phyloP scores from a whole-genome alignment of 1,139 yeast genomes.

The Diutina sp. region DNA sequence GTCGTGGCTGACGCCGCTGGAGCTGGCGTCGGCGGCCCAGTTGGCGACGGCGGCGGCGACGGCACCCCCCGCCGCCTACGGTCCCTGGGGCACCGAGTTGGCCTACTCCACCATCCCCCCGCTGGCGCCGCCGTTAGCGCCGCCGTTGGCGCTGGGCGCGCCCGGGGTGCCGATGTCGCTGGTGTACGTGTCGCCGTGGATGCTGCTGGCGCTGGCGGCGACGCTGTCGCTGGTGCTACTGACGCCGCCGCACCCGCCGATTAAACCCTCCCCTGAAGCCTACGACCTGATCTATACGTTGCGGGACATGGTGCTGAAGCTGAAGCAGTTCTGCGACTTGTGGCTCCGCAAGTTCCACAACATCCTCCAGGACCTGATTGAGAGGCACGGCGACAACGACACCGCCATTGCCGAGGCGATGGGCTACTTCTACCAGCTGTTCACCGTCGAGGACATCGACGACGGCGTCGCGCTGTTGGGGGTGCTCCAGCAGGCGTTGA shows the following conservation, averaged over 20 bases:
- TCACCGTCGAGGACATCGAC: neutral
- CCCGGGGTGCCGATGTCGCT: neutral
- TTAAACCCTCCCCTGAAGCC: neutral
- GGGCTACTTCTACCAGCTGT: neutral
- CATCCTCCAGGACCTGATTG: neutral
- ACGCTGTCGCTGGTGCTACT: neutral
- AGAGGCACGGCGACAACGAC: neutral
- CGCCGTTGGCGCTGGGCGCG: neutral
- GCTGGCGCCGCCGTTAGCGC: neutral
- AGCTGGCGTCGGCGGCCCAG: neutral
- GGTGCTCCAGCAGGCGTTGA: neutral
- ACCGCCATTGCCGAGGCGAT: neutral
- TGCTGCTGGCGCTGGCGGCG: neutral
- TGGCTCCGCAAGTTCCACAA: neutral
- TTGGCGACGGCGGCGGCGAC: neutral
- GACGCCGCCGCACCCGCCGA: neutral
- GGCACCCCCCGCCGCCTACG: too few relatives aligned
- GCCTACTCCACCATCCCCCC: neutral
- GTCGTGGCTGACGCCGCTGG: neutral
- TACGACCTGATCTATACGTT: neutral
- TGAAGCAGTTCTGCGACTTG: neutral
- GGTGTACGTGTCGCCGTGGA: neutral
- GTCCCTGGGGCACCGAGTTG: neutral
- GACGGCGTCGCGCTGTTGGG: neutral
- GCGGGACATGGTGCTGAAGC: neutral